Conservation (phyloP, 2,329 filamentous ascomycete species). For the Aspergillus sp. region DNA sequence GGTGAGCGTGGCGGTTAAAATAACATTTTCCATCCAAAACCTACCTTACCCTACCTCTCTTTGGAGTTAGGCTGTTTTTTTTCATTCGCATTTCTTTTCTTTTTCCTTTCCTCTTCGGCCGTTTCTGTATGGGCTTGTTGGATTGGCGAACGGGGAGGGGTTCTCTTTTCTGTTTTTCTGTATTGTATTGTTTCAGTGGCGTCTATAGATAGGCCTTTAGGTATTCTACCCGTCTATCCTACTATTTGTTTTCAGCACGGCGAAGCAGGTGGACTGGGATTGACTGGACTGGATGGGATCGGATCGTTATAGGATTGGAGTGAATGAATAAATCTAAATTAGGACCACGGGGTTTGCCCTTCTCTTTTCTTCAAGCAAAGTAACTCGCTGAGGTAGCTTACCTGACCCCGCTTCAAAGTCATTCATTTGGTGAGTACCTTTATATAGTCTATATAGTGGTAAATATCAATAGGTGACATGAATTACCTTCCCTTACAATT, state of each 20-base stretch:
- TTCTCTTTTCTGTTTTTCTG: not conserved
- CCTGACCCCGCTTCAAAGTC: too few relatives aligned
- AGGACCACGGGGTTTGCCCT: not conserved
- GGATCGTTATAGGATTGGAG: too few relatives aligned
- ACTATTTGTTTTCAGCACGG: not conserved
- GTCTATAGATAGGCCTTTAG: not conserved
- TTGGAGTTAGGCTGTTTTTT: not conserved
- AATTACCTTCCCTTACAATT: too few relatives aligned
- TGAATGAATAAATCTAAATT: not conserved
- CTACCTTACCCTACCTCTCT: not conserved
- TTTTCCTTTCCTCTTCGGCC: not conserved
- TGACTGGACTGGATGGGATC: not conserved
- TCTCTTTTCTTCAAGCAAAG: not conserved
- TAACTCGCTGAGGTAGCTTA: not conserved
- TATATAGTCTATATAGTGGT: too few relatives aligned
- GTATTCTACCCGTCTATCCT: not conserved
- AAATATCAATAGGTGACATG: too few relatives aligned
- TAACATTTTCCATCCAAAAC: not conserved
- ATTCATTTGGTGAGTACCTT: too few relatives aligned
- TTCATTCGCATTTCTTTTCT: not conserved
- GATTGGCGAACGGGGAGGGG: not conserved
- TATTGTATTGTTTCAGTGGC: not conserved
- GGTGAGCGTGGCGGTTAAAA: conserved; percentile 79
- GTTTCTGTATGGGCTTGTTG: not conserved
- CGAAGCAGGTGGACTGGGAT: not conserved